Conservation (phyloP, 768 basidiomycete species). For the Pisolithus albus region DNA sequence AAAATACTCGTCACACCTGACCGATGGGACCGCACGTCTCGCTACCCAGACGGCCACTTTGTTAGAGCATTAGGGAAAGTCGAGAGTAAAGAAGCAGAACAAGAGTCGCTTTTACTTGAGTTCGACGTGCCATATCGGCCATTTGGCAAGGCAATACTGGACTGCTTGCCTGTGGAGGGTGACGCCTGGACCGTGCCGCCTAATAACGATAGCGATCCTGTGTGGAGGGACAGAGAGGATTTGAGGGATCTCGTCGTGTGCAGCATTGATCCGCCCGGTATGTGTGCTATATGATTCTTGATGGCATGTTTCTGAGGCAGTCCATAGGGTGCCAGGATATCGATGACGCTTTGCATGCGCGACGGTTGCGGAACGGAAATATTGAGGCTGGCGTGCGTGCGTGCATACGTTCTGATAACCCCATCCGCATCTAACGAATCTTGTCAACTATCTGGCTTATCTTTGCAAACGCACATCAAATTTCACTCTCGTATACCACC, state of each 20-base stretch:
- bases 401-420: slow-evolving; percentile 31
- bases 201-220: slow-evolving; percentile 44
- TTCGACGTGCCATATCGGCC: slow-evolving; percentile 95
- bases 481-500: neutral
- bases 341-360: slow-evolving; percentile 94
- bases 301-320: neutral
- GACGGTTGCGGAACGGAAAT: slow-evolving; percentile 81
- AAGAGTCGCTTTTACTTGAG: slow-evolving; percentile 88
- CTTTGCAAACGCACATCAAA: neutral
- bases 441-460: neutral
- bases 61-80: slow-evolving; percentile 86
- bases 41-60: slow-evolving; percentile 96
- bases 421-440: neutral
- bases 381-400: slow-evolving; percentile 96
- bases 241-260: slow-evolving; percentile 80
- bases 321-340: slow-evolving; percentile 88
- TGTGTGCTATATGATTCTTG: slow-evolving; percentile 8
- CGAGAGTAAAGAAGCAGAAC: slow-evolving; percentile 93
- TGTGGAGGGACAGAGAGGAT: slow-evolving; percentile 86
- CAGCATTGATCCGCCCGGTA: slow-evolving; percentile 95
- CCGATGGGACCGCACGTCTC: slow-evolving; percentile 77
- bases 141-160: slow-evolving; percentile 91
- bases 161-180: slow-evolving; percentile 85
- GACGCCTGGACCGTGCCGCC: slow-evolving; percentile 89
- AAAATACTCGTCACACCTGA: slow-evolving; percentile 97